Percentiles rank a stretch among this genome's conserved stretches.
phyloP scores from a whole-genome alignment of 2,329 filamentous ascomycete genomes.

The Ascosphaera apis region DNA sequence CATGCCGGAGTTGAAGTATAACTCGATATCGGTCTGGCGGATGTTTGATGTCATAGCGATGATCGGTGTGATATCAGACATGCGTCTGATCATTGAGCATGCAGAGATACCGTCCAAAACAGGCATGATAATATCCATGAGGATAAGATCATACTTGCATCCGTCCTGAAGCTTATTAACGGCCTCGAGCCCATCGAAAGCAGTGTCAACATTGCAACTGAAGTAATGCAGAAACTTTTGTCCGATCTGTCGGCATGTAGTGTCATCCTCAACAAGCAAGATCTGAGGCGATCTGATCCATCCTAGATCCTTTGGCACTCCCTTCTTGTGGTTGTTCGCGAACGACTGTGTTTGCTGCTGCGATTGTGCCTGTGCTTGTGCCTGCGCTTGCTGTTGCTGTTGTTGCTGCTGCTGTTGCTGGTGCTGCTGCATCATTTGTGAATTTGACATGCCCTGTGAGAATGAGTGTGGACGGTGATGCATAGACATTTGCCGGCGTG shows the following conservation, averaged over 20 bases:
- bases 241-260: constrained; percentile 41
- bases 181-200: constrained; percentile 68
- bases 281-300: constrained; percentile 53
- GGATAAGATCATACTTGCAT: constrained; percentile 44
- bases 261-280: constrained; percentile 67
- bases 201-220: constrained; percentile 38
- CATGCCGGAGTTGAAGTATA: constrained; percentile 88
- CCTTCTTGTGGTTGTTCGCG: constrained; percentile 35
- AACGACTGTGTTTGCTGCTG: constrained; percentile 23
- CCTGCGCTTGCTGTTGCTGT: no score
- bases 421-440: no score
- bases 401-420: constrained; percentile 73
- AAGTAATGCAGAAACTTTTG: constrained; percentile 44
- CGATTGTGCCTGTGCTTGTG: no score
- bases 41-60: constrained; percentile 99
- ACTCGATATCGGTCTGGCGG: constrained; percentile 81
- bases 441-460: no score
- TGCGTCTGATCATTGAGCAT: constrained; percentile 76
- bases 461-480: no score
- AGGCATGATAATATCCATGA: constrained; percentile 96
- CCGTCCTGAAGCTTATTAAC: constrained; percentile 59
- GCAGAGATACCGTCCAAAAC: constrained; percentile 86
- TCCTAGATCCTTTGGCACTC: constrained; percentile 35
- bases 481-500: constrained; percentile 44
- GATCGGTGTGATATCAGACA: constrained; percentile 62